Percentiles rank a stretch among this genome's conserved stretches.
Conservation (phyloP, 1,139 yeast genomes). For the Taphrina confusa region DNA sequence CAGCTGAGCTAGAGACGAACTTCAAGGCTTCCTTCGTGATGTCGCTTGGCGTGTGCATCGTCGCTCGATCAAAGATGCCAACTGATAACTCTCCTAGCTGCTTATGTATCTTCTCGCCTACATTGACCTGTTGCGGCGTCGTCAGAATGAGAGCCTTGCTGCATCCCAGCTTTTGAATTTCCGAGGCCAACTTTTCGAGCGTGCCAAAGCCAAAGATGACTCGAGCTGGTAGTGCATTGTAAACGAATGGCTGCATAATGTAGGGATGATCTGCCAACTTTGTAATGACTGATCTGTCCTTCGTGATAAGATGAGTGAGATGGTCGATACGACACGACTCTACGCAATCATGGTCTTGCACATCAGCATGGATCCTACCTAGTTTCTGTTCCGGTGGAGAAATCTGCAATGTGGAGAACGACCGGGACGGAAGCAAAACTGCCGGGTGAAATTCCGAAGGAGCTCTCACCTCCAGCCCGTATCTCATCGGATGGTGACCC, state of each 20-base stretch:
- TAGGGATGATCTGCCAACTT: no score
- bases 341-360: no score
- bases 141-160: conserved; percentile 16
- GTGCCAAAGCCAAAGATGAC: conserved; percentile 33
- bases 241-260: conserved; percentile 11
- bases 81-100: conserved; percentile 6
- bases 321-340: no score
- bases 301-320: no score
- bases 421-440: no score
- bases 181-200: conserved; percentile 18
- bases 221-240: conserved; percentile 27
- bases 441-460: no score
- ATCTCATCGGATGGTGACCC: no score
- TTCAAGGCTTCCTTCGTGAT: conserved; percentile 28
- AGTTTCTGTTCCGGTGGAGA: no score
- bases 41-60: conserved; percentile 32
- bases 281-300: no score
- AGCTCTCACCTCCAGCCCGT: no score
- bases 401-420: no score
- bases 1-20: neutral
- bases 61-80: conserved; percentile 20
- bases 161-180: conserved; percentile 18
- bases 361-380: no score
- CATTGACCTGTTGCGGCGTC: conserved; percentile 19
- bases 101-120: conserved; percentile 9